Evolutionary conservation across 2,329 filamentous ascomycete species (phyloP).

Genomic region (Fusarium penzigii): DNA sequence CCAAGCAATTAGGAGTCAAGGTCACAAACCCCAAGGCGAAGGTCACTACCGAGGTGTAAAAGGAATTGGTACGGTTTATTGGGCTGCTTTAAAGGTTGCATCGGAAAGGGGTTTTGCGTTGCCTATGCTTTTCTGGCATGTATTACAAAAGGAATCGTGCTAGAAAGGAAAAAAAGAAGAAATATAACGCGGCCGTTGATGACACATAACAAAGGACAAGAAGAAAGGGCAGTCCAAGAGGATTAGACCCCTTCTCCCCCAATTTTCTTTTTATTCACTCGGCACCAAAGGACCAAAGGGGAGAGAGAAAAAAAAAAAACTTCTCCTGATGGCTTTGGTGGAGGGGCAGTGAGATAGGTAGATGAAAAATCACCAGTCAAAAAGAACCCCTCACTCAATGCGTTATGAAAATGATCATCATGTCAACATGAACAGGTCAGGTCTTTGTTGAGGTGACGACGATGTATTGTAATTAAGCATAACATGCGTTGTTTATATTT

Average conservation of each 20-base stretch:
- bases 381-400: conserved; percentile 1
- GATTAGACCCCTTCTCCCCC: neutral
- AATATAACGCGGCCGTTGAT: conserved; percentile 33
- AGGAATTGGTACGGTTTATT: conserved; percentile 29
- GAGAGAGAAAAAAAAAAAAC: neutral
- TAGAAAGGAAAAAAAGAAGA: conserved; percentile 17
- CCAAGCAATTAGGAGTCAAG: conserved; percentile 98
- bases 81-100: conserved; percentile 34
- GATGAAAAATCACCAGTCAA: conserved; percentile 5
- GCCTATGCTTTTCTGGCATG: conserved; percentile 32
- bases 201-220: conserved; percentile 17
- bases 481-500: too few species aligned
- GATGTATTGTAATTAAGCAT: too few species aligned
- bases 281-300: conserved; percentile 4
- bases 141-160: conserved; percentile 21
- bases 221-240: conserved; percentile 19
- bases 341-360: conserved; percentile 10
- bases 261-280: neutral
- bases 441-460: too few species aligned
- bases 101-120: conserved; percentile 34
- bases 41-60: conserved; percentile 91
- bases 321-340: neutral
- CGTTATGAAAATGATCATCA: neutral
- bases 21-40: conserved; percentile 99
- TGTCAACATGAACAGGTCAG: too few species aligned